These are phyloP conservation scores for Cercospora sesami DNA, from an alignment of 2,329 filamentous ascomycete genomes.

Conservation along the genomic window DNA sequence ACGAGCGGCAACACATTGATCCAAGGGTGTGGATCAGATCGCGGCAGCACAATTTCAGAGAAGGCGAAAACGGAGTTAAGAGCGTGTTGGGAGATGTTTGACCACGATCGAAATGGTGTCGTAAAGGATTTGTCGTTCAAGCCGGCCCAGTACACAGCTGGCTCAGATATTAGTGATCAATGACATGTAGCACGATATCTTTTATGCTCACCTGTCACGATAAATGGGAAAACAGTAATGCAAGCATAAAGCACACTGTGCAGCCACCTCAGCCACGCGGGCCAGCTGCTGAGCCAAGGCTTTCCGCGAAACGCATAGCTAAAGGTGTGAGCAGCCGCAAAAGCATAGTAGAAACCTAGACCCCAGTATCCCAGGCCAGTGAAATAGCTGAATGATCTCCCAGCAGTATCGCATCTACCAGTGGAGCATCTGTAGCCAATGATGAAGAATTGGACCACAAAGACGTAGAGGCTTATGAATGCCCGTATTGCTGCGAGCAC, in stretches of 20 bases:
- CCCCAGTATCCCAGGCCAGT: slow-evolving; percentile 82
- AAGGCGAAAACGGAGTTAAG: slow-evolving; percentile 73
- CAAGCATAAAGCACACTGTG: slow-evolving; percentile 48
- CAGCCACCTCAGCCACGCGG: slow-evolving; percentile 39
- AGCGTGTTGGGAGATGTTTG: slow-evolving; percentile 70
- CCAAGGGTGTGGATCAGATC: slow-evolving; percentile 63
- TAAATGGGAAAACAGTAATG: slow-evolving; percentile 45
- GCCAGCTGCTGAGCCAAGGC: slow-evolving; percentile 43
- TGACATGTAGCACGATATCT: not conserved
- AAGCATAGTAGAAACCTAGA: slow-evolving; percentile 73
- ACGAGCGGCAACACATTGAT: slow-evolving; percentile 68
- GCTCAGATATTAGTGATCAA: not conserved
- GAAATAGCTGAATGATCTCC: slow-evolving; percentile 74
- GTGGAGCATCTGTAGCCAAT: slow-evolving; percentile 66
- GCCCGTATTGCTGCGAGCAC: slow-evolving; percentile 61
- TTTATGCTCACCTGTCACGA: slow-evolving; percentile 47
- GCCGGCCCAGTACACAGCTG: slow-evolving; percentile 48
- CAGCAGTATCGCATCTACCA: slow-evolving; percentile 49
- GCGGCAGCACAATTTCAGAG: slow-evolving; percentile 70
- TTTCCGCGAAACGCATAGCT: slow-evolving; percentile 55
- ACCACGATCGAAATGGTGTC: slow-evolving; percentile 47
- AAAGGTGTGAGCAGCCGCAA: slow-evolving; percentile 67
- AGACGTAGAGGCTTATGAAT: slow-evolving; percentile 61
- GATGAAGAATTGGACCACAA: slow-evolving; percentile 67
- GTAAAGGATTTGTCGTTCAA: slow-evolving; percentile 40